Base-by-base conservation (phyloP, 805 yeast species). In the Starmerella bacillaris region DNA sequence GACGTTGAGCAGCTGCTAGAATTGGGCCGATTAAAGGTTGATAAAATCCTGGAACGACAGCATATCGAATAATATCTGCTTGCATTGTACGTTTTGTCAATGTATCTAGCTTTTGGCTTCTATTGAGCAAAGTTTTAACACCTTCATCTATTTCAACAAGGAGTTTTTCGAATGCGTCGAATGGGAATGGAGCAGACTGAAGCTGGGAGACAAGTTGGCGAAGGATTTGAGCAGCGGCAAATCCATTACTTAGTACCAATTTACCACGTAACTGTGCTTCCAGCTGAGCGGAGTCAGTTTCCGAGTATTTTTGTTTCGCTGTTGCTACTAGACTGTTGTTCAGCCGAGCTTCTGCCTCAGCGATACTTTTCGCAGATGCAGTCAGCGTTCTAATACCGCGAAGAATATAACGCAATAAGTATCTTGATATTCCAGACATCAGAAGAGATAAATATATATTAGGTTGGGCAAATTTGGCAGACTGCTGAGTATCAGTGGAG, bases 1-100 rank as follows among this genome's bases (percentile, higher is more conserved):
- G 54, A 11, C 58, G 57, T 12, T 61, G 51, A 47, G 65, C 72
- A n/a, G 64, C 61, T 5, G 63, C 66, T 35, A 73, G 53, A 8
- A 73, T 49, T 9, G 63, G 45, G 11, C 45, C 40, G 3, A 51
- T 50, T 11, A 57, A 49, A 2, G 57, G 49, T 20, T 46, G 33
- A n/a, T 26, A 26, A 18, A 59, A 50, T 18, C 53, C 67, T 0
- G 56, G 54, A 0, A 79, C 70, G 4, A 78, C 54, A 1, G 80
- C 86, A 35, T 60, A 59, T 37, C 55, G 53, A 9, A 58, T 42
- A 27, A 59, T 45, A 30, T 39, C 48, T 9, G 45, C 35, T n/a
- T 48, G 51, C 12, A 41, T 31, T 5, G 39, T 32, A 14, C 34
- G 41, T 19, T 38, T 33, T 6, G 37, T 35, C 20, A 33, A 38